phyloP scores from a whole-genome alignment of 1,139 yeast genomes.

The Suhomyces atakaporum region DNA sequence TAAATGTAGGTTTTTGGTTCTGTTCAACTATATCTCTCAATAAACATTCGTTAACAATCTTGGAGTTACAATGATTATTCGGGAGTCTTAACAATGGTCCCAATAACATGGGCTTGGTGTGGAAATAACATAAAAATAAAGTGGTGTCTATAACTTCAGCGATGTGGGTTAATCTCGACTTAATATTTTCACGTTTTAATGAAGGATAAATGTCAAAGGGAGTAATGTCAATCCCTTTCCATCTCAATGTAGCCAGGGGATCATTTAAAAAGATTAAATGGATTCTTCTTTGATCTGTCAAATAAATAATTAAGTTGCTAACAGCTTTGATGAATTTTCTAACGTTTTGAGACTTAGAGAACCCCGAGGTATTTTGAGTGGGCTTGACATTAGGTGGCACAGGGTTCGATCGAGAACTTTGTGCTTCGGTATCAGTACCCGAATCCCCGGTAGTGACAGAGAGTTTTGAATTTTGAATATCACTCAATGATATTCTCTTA shows the following conservation, averaged over 20 bases:
- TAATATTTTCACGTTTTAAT: slow-evolving; percentile 13
- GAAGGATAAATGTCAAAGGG: slow-evolving; percentile 42
- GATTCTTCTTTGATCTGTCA: slow-evolving; percentile 57
- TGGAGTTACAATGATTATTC: slow-evolving; percentile 70
- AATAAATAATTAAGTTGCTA: slow-evolving; percentile 53
- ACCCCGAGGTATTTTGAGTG: slow-evolving; percentile 4
- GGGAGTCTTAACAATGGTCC: slow-evolving; percentile 80
- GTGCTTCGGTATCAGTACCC: slow-evolving; percentile 28
- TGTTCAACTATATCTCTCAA: slow-evolving; percentile 25
- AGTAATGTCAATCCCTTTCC: slow-evolving; percentile 49
- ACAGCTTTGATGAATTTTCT: slow-evolving; percentile 46
- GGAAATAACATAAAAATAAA: slow-evolving; percentile 70
- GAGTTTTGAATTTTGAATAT: slow-evolving; percentile 24
- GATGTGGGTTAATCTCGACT: slow-evolving; percentile 23
- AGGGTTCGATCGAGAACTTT: neutral
- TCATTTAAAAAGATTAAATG: slow-evolving; percentile 41
- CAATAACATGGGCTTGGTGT: slow-evolving; percentile 67
- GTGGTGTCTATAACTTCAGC: slow-evolving; percentile 73
- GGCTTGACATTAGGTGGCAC: slow-evolving; percentile 3
- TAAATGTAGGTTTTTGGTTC: slow-evolving; percentile 45
- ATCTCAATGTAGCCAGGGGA: slow-evolving; percentile 33
- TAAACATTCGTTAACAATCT: slow-evolving; percentile 59
- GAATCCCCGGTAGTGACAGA: slow-evolving; percentile 26
- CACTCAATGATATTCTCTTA: slow-evolving; percentile 25
- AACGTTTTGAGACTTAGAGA: slow-evolving; percentile 25